These are phyloP conservation scores for Peronospora belbahrii DNA, from an alignment of 352 stramenopile species.

Conservation along the genomic window DNA sequence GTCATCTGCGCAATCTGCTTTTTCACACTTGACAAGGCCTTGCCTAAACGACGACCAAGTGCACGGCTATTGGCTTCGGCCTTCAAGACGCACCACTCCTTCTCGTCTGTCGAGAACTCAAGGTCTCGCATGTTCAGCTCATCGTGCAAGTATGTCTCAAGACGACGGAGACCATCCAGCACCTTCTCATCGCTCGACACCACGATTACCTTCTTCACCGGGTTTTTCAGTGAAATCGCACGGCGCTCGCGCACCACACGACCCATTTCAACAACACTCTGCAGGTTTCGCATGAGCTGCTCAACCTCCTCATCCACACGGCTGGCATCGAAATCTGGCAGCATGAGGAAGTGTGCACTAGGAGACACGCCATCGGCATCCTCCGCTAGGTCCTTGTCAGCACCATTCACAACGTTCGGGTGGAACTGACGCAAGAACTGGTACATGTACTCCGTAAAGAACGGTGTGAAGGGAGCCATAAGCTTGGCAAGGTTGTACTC, in stretches of 20 bases:
- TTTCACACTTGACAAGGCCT: slow-evolving; percentile 92
- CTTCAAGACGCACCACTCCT: slow-evolving; percentile 89
- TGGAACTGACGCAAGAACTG: slow-evolving; percentile 96
- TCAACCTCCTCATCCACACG: slow-evolving; percentile 92
- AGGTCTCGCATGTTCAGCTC: slow-evolving; percentile 97
- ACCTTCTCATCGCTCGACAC: slow-evolving; percentile 85
- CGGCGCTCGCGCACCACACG: slow-evolving; percentile 94
- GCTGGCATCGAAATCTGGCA: slow-evolving; percentile 90
- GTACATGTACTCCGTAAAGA: slow-evolving; percentile 99
- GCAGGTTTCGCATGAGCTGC: slow-evolving; percentile 91
- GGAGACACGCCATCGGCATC: slow-evolving; percentile 89
- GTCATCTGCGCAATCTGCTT: slow-evolving; percentile 62
- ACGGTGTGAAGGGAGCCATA: slow-evolving; percentile 99
- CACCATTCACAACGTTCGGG: slow-evolving; percentile 66
- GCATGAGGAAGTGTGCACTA: slow-evolving; percentile 94
- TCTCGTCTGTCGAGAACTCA: slow-evolving; percentile 85
- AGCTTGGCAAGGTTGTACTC: slow-evolving; percentile 91
- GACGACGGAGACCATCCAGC: slow-evolving; percentile 62
- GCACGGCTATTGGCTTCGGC: slow-evolving; percentile 91
- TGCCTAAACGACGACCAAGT: slow-evolving; percentile 95
- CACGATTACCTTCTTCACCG: slow-evolving; percentile 94
- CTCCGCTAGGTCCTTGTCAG: slow-evolving; percentile 74
- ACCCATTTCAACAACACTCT: slow-evolving; percentile 95
- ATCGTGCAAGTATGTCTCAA: slow-evolving; percentile 93
- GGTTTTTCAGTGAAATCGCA: slow-evolving; percentile 96